Evolutionary conservation across 345 rosid species (phyloP).

Genomic region (Eucalyptus regnans): DNA sequence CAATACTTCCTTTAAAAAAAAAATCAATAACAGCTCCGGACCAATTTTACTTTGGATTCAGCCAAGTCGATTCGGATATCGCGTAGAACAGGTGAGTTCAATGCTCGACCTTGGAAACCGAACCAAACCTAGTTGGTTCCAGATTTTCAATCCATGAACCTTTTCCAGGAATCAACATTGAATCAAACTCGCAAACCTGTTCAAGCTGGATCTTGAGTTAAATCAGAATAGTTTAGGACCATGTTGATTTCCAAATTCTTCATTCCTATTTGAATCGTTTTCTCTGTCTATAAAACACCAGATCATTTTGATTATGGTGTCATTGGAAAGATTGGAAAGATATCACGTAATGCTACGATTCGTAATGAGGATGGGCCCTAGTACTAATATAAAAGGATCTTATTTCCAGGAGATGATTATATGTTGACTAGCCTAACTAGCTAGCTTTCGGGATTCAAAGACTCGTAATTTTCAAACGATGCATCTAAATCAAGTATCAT

Average conservation of each 20-base stretch:
- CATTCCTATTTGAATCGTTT: not conserved
- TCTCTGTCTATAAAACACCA: not conserved
- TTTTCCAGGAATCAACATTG: not conserved
- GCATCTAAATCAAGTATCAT: not conserved
- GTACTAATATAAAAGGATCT: not conserved
- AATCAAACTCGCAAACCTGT: not conserved
- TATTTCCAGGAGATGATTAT: not conserved
- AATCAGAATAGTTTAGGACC: not conserved
- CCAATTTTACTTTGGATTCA: too few species aligned
- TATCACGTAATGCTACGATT: rapidly evolving
- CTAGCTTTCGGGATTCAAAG: not conserved
- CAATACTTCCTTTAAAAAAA: too few species aligned
- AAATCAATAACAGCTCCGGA: too few species aligned
- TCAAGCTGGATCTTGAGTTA: not conserved
- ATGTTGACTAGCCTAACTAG: not conserved
- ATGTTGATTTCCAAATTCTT: not conserved
- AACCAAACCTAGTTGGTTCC: not conserved
- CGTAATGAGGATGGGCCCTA: not conserved
- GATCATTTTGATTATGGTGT: not conserved
- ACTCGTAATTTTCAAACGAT: not conserved
- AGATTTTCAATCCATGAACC: not conserved
- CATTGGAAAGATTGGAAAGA: not conserved
- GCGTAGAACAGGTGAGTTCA: too few species aligned
- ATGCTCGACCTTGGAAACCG: not conserved
- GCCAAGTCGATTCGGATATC: too few species aligned